Evolutionary conservation across 805 yeast species (phyloP), one percentile per base, ranked within the genome.

Genomic region (Dipodascus geniculatus): DNA sequence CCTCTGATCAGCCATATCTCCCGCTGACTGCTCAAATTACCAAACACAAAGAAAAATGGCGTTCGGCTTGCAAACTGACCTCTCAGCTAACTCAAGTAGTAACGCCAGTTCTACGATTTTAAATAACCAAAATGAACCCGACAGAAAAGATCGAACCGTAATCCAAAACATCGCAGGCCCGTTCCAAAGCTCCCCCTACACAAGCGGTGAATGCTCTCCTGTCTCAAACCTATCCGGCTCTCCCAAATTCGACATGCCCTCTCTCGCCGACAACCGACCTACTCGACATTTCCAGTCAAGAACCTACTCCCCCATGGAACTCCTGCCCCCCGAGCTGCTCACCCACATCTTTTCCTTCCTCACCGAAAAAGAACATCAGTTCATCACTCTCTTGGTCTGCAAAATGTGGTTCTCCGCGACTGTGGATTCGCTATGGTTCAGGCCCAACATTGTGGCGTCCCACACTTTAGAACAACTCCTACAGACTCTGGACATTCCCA

Each of bases 361-460:
- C 22, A 58, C 52, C 22, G 22, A 48, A 28, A 48, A 44, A 20
- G 23, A 23, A 19, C 69, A 67, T 53, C 58, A 63, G 51, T 54
- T 57, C 55, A 52, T 60, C n/a, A 64, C 66, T 52, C 50, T 87
- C 57, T 74, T 87, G 1, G 90, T 87, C 4, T 89, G 96, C 68
- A 81, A 80, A 61, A 77, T 81, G 56, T 89, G 96, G 85, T 85
- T 89, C 9, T 78, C 80, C 59, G 72, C 86, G 47, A 81, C 86
- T 14, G 81, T 88, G 9, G 96, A 87, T 61, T 74, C 83, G 47
- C 71, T 90, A 28, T 90, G 96, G 95, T 86, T 87, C 64, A 78
- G 98, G 55, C 96, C 97, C 2, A 79, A 78, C 48, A 74, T 87
- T 67, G 78, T 76, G 57, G 73, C 74, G 56, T 74, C 73, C 49